Evolutionary conservation across 352 stramenopile genomes (phyloP).

Genomic region (Globisporangium nunn): DNA sequence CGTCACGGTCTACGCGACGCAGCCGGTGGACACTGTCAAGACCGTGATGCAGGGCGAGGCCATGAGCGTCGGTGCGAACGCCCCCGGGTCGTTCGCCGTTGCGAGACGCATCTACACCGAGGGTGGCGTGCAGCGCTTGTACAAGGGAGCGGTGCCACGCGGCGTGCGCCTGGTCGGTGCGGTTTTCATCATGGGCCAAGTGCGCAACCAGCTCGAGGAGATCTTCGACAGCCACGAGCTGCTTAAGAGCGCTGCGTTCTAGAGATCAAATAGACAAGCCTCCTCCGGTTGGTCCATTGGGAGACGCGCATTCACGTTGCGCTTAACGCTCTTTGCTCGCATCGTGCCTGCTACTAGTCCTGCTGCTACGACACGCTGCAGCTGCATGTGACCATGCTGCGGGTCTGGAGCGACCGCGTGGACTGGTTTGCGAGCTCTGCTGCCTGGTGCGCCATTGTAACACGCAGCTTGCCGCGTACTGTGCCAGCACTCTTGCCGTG

Average conservation of each 20-base stretch:
- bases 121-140: constrained; percentile 48
- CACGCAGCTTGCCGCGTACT: constrained; percentile 45
- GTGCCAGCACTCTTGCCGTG: constrained; percentile 49
- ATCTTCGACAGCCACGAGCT: constrained; percentile 59
- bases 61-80: constrained; percentile 27
- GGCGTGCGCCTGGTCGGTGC: constrained; percentile 74
- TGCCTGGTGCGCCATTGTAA: constrained; percentile 52
- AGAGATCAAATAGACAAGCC: not conserved
- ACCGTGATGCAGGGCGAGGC: constrained; percentile 82
- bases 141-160: constrained; percentile 64
- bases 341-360: not conserved
- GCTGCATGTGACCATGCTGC: constrained; percentile 36
- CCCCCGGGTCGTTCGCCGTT: constrained; percentile 34
- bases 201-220: constrained; percentile 63
- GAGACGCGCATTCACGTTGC: no score
- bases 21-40: constrained; percentile 82
- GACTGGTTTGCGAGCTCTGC: constrained; percentile 15
- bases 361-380: constrained; percentile 38
- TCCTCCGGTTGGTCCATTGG: no score
- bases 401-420: constrained; percentile 13
- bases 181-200: constrained; percentile 77
- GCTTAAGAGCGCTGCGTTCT: constrained; percentile 21
- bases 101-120: constrained; percentile 38
- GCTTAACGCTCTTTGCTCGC: not conserved
- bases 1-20: constrained; percentile 64